These are phyloP conservation scores for Rosa lucieae DNA, from an alignment of 306 rosid genomes.

Conservation along the genomic window DNA sequence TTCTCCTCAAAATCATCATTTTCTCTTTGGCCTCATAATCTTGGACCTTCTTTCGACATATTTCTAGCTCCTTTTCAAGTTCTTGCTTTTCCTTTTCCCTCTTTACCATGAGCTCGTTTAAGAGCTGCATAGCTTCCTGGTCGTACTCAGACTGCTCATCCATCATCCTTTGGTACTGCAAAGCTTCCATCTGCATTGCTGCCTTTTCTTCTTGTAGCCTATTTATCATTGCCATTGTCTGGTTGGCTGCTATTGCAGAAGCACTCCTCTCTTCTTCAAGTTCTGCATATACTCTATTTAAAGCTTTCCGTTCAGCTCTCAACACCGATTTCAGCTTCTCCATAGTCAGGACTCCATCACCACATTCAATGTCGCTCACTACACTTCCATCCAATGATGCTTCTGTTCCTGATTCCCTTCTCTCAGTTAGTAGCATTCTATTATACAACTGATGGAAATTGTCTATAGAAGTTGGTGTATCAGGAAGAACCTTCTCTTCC, in stretches of 20 bases:
- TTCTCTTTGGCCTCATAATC: conserved; percentile 75
- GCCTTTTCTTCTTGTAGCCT: conserved; percentile 98
- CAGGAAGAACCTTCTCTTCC: conserved; percentile 74
- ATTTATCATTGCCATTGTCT: conserved; percentile 98
- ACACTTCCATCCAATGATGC: conserved; percentile 85
- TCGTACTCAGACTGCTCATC: conserved; percentile 98
- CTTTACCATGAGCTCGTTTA: conserved; percentile 87
- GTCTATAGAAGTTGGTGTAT: conserved; percentile 75
- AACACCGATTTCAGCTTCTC: conserved; percentile 69
- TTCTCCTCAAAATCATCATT: conserved; percentile 43
- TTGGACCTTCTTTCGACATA: conserved; percentile 64
- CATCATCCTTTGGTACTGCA: conserved; percentile 98
- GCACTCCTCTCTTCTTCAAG: conserved; percentile 99
- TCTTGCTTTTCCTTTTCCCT: conserved; percentile 92
- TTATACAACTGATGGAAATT: conserved; percentile 61
- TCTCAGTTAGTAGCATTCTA: conserved; percentile 61
- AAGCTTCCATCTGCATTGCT: conserved; percentile 98
- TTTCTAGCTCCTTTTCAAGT: conserved; percentile 74
- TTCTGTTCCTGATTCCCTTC: conserved; percentile 73
- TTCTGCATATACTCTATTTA: conserved; percentile 68
- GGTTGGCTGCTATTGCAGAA: conserved; percentile 88
- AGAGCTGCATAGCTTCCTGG: conserved; percentile 88
- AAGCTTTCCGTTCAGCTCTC: conserved; percentile 70
- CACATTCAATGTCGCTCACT: conserved; percentile 59
- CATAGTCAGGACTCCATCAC: conserved; percentile 46